A percentile compares a stretch with the other conserved stretches of the same genome.
These are phyloP conservation scores for Trifolium subterraneum DNA, from an alignment of 306 rosid species.

Conservation along the genomic window DNA sequence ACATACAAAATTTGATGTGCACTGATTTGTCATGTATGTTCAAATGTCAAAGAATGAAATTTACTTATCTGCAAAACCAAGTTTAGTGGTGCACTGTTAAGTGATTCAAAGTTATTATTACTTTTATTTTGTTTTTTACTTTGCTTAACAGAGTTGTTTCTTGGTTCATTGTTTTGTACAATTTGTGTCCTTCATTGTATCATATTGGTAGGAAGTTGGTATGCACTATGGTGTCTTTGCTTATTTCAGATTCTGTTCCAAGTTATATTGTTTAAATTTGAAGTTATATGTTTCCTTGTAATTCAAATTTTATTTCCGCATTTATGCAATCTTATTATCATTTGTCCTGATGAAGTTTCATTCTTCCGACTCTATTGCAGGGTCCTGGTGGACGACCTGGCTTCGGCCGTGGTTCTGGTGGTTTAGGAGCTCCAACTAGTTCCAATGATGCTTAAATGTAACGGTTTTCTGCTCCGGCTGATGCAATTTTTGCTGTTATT, in stretches of 20 bases:
- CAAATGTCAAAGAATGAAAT: background rate
- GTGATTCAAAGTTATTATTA: background rate
- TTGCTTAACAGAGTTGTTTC: background rate
- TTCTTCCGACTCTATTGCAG: constrained; percentile 39
- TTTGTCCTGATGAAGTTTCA: background rate
- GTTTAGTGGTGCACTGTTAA: too few species aligned
- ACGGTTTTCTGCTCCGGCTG: background rate
- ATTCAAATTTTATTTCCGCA: background rate
- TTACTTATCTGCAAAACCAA: background rate
- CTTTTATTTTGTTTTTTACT: too few species aligned
- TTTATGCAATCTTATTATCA: background rate
- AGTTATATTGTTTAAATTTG: too few species aligned
- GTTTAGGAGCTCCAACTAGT: constrained; percentile 57
- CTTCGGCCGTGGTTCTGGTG: constrained; percentile 78
- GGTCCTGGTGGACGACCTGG: constrained; percentile 82
- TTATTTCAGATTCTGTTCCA: background rate
- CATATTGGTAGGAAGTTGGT: too few species aligned
- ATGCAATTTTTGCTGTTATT: constrained; percentile 35
- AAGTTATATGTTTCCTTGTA: background rate
- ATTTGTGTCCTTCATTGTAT: too few species aligned
- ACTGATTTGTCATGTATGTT: background rate
- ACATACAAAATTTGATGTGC: background rate
- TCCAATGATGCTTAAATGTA: constrained; percentile 39
- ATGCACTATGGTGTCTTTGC: background rate
- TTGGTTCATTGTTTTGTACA: background rate